Evolutionary conservation across 2,329 filamentous ascomycete genomes (phyloP).

Genomic region (Cordyceps militaris): DNA sequence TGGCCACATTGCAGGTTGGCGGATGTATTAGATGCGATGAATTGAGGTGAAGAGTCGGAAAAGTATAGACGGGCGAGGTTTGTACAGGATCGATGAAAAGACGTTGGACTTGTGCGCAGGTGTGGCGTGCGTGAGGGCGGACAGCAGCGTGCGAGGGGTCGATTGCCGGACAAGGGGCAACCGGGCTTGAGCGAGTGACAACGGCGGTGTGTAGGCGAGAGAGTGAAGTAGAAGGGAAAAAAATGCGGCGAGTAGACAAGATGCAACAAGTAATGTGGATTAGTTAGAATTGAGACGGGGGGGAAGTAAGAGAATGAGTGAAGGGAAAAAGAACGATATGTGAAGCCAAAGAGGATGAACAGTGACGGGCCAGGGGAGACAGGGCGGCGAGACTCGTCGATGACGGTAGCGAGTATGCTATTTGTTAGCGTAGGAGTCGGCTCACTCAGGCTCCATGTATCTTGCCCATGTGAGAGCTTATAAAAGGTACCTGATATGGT

Average conservation of each 20-base stretch:
- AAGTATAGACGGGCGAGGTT: background rate
- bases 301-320: background rate
- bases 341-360: background rate
- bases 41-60: background rate
- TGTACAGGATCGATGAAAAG: background rate
- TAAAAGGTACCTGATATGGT: background rate
- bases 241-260: background rate
- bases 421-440: background rate
- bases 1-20: constrained; percentile 24
- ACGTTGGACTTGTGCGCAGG: background rate
- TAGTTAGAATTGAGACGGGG: background rate
- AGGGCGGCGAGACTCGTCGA: background rate
- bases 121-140: background rate
- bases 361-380: background rate
- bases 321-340: background rate
- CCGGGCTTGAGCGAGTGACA: background rate
- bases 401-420: background rate
- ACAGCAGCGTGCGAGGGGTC: constrained; percentile 5
- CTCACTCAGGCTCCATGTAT: background rate
- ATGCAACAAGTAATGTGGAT: background rate
- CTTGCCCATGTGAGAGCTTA: background rate
- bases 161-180: background rate
- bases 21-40: background rate
- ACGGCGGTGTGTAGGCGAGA: background rate
- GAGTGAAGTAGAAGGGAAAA: background rate